Percentiles rank a stretch among this genome's conserved stretches.
phyloP scores from a whole-genome alignment of 2,329 filamentous ascomycete genomes.

The Albifimbria verrucaria region DNA sequence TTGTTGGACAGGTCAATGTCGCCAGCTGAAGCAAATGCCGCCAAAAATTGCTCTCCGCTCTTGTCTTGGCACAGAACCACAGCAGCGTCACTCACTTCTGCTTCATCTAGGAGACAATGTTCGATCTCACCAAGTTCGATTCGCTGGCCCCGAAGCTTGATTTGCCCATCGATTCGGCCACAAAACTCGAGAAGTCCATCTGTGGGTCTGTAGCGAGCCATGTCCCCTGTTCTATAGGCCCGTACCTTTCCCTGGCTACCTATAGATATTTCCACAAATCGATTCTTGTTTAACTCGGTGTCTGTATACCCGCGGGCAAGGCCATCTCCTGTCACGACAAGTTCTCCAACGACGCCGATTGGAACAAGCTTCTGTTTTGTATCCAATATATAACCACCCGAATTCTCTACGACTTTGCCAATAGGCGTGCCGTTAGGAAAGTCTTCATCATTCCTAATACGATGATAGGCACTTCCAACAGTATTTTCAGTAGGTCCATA shows the following conservation, averaged over 20 bases:
- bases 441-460: not conserved
- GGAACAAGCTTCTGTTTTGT: constrained; percentile 16
- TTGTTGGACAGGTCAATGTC: too few species aligned
- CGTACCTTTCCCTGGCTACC: not conserved
- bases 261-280: constrained; percentile 13
- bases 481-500: constrained; percentile 18
- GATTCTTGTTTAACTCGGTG: constrained; percentile 3
- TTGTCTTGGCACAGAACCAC: constrained; percentile 8
- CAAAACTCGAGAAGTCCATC: constrained; percentile 23
- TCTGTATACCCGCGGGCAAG: constrained; percentile 19
- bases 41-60: constrained; percentile 4
- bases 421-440: constrained; percentile 14
- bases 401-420: constrained; percentile 14
- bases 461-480: constrained; percentile 5
- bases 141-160: constrained; percentile 27
- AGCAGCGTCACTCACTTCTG: constrained; percentile 13
- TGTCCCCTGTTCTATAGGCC: constrained; percentile 24
- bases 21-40: constrained; percentile 10
- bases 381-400: constrained; percentile 20
- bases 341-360: constrained; percentile 21
- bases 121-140: constrained; percentile 27
- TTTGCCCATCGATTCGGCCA: constrained; percentile 22
- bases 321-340: constrained; percentile 22
- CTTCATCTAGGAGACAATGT: constrained; percentile 10
- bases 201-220: constrained; percentile 13